Evolutionary conservation across 768 basidiomycete species (phyloP), one percentile per base, ranked within the genome.

Genomic region (Stropharia rugosoannulata): DNA sequence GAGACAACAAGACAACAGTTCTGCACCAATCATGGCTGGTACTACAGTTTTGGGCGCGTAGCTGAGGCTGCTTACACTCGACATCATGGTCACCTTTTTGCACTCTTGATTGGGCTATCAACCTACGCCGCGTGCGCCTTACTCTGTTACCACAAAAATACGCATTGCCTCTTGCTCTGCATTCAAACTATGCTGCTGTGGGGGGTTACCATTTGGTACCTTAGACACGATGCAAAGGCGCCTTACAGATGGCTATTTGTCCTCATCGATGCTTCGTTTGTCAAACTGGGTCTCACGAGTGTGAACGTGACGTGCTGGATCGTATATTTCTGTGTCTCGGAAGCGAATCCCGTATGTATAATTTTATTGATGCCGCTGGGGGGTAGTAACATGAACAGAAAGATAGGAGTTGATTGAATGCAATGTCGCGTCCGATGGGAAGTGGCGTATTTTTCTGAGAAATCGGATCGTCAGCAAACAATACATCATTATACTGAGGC

Each of bases 81-180:
- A 42, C 40, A 40, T 42, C 12, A 40, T 27, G 11, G 35, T 53
- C 18, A 50, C 52, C 52, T 50, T 57, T 59, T 56, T 6, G 65
- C 59, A 49, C 64, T 67, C 64, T 73, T 65, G 59, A 74, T 63
- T 0, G 80, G 78, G 59, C 75, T 81, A 15, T 72, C 72, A 1
- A 58, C 43, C 15, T 59, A 40, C 42, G 62, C 16, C 11, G 47
- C 37, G 12, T 63, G 62, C 55, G 66, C 71, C 62, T 69, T 72
- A 47, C 68, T 59, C 12, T 49, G 44, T 38, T 35, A 19, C 2
- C 13, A 3, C 36, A 52, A 52, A 36, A 18, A 27, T 43, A 42
- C 12, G 29, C 10, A n/a, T 43, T 42, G 18, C 41, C 32, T 43
- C 36, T 27, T 46, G 45, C 45, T 46, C 45, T 27, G 45, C 2